phyloP scores from a whole-genome alignment of 73 alveolate genomes.

The Paramecium biaurelia region DNA sequence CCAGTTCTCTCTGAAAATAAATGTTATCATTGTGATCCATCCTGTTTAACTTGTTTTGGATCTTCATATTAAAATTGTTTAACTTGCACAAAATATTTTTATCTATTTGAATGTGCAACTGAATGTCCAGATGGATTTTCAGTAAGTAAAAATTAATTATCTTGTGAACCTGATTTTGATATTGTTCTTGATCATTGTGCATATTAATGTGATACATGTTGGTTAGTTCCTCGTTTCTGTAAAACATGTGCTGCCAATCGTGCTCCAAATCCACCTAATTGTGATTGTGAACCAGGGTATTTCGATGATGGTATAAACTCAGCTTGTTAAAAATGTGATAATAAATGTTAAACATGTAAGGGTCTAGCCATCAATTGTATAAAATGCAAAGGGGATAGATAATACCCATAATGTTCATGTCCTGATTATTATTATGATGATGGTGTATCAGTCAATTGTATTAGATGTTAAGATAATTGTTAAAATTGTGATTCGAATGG shows the following conservation, averaged over 20 bases:
- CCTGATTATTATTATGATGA: conserved; percentile 12
- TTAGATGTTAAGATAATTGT: neutral
- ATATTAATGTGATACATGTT: neutral
- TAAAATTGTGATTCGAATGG: neutral
- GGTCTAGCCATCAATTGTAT: neutral
- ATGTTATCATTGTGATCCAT: neutral
- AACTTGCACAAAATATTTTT: neutral
- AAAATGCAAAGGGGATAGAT: neutral
- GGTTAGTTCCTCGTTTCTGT: neutral
- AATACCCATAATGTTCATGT: neutral
- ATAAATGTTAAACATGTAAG: neutral
- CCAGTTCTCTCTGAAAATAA: neutral
- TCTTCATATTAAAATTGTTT: neutral
- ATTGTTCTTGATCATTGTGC: neutral
- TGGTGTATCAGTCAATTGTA: neutral
- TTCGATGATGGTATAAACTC: neutral
- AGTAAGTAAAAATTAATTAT: neutral
- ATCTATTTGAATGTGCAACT: neutral
- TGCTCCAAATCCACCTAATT: neutral
- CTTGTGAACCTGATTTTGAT: neutral
- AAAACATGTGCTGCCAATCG: neutral
- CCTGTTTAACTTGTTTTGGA: conserved; percentile 19
- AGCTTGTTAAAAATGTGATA: neutral
- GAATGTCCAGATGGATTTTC: neutral
- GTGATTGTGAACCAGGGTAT: neutral